A percentile compares a stretch with the other conserved stretches of the same genome.
Evolutionary conservation across 1,139 yeast genomes (phyloP).

Genomic region (Candida freyschussii): DNA sequence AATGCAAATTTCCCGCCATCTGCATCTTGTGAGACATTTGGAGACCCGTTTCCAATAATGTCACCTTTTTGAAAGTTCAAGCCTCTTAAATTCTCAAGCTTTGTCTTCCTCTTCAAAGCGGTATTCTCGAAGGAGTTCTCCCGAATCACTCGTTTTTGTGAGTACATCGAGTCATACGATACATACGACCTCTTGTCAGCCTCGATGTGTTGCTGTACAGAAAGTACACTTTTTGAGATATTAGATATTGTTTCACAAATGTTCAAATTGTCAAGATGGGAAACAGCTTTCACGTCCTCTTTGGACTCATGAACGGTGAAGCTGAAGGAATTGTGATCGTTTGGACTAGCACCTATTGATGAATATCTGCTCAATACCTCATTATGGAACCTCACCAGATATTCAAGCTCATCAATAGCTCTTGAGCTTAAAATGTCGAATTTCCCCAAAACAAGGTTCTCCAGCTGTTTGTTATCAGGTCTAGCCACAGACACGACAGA

Average conservation of each 20-base stretch:
- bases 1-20: slow-evolving; percentile 11
- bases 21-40: slow-evolving; percentile 6
- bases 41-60: neutral
- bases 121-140: slow-evolving; percentile 7
- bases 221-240: slow-evolving; percentile 23
- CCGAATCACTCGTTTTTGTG: slow-evolving; percentile 5
- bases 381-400: slow-evolving; percentile 32
- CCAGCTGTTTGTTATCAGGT: slow-evolving; percentile 23
- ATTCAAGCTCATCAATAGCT: slow-evolving; percentile 66
- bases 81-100: slow-evolving; percentile 16
- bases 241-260: slow-evolving; percentile 25
- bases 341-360: slow-evolving; percentile 6
- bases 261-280: slow-evolving; percentile 27
- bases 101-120: slow-evolving; percentile 15
- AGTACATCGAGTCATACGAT: slow-evolving; percentile 20
- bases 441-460: slow-evolving; percentile 37
- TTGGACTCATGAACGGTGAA: slow-evolving; percentile 18
- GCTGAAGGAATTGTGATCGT: slow-evolving; percentile 16
- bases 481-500: slow-evolving; percentile 37
- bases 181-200: slow-evolving; percentile 17
- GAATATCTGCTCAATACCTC: slow-evolving; percentile 26
- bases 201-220: slow-evolving; percentile 19
- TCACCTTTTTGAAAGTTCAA: slow-evolving; percentile 20
- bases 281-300: slow-evolving; percentile 7
- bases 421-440: slow-evolving; percentile 77